Evolutionary conservation across 2,329 filamentous ascomycete genomes (phyloP).

Genomic region (Xylaria sp.): DNA sequence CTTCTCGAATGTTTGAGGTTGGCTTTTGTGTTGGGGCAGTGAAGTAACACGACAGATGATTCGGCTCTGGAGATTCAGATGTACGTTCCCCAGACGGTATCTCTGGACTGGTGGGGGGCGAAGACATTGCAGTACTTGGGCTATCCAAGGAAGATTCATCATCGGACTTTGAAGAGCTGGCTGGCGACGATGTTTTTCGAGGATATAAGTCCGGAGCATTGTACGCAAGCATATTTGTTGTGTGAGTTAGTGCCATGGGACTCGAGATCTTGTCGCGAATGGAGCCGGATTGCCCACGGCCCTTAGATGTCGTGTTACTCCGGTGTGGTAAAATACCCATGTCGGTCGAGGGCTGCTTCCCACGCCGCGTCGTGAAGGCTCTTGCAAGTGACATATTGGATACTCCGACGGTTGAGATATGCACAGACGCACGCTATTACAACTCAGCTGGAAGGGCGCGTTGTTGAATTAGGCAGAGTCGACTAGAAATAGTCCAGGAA

Average conservation of each 20-base stretch:
- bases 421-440: conserved; percentile 2
- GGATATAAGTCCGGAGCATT: conserved; percentile 84
- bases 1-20: conserved; percentile 57
- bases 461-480: background rate
- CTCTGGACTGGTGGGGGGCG: conserved; percentile 76
- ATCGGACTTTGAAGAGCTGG: conserved; percentile 63
- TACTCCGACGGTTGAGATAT: conserved; percentile 14
- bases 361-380: conserved; percentile 76
- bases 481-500: background rate
- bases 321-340: conserved; percentile 56
- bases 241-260: conserved; percentile 87
- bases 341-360: conserved; percentile 64
- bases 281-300: conserved; percentile 53
- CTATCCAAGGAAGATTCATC: conserved; percentile 76
- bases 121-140: conserved; percentile 65
- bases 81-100: conserved; percentile 65
- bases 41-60: conserved; percentile 76
- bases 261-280: conserved; percentile 82
- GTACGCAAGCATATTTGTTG: conserved; percentile 96
- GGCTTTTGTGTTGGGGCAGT: conserved; percentile 61
- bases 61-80: conserved; percentile 67
- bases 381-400: conserved; percentile 70
- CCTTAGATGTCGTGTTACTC: conserved; percentile 60
- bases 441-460: background rate
- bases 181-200: conserved; percentile 60